phyloP scores from a whole-genome alignment of 768 basidiomycete genomes.

The Auricularia cornea region DNA sequence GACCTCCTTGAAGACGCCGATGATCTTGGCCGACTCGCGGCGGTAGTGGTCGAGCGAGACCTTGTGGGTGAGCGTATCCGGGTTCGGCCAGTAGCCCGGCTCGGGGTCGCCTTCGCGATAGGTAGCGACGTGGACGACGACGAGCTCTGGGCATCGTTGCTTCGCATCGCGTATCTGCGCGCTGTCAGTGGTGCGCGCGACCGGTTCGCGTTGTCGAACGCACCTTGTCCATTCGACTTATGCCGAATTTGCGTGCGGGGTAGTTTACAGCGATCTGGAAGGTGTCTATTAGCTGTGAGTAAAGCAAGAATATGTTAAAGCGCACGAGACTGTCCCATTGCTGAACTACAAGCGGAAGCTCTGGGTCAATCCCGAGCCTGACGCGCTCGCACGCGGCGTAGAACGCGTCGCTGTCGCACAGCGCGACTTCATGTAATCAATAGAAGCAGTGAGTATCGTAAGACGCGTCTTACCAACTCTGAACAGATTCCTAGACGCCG shows the following conservation, averaged over 20 bases:
- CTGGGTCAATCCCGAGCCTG: conserved; percentile 54
- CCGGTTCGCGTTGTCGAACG: conserved; percentile 1
- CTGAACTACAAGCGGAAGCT: conserved; percentile 66
- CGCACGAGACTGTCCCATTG: conserved; percentile 67
- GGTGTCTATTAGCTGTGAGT: background rate
- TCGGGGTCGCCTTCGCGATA: conserved; percentile 74
- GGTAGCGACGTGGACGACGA: conserved; percentile 89
- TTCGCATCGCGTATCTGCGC: conserved; percentile 56
- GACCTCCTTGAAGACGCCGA: conserved; percentile 70
- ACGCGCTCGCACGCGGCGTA: conserved; percentile 82
- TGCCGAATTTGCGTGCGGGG: conserved; percentile 84
- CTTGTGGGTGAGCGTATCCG: conserved; percentile 90
- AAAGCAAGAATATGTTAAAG: background rate
- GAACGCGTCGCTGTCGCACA: conserved; percentile 88
- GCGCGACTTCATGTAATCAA: conserved; percentile 41
- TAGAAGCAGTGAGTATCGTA: background rate
- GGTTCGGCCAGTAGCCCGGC: conserved; percentile 87
- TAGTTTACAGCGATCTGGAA: conserved; percentile 85
- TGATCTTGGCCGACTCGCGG: conserved; percentile 81
- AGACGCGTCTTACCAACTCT: conserved; percentile 38
- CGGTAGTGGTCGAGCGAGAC: conserved; percentile 92
- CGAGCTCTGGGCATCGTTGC: conserved; percentile 76
- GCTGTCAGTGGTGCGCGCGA: too few relatives aligned
- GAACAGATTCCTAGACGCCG: conserved; percentile 44
- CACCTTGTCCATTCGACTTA: conserved; percentile 81